A percentile compares a stretch with the other conserved stretches of the same genome.
Evolutionary conservation across 1,139 yeast species (phyloP).

Genomic region (Yamadazyma atmosphaerica): DNA sequence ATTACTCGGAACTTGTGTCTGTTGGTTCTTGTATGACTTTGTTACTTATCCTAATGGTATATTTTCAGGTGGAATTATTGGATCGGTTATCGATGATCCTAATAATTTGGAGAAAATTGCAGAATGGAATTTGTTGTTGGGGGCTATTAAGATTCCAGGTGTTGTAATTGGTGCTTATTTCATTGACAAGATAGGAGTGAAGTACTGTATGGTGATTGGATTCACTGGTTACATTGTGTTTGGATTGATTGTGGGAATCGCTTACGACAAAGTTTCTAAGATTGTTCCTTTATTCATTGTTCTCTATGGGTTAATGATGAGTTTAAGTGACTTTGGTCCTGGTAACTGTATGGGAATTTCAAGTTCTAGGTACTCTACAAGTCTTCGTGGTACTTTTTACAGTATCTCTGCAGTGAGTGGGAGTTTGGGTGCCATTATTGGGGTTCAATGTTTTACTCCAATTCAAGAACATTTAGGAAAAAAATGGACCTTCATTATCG

Average conservation of each 20-base stretch:
- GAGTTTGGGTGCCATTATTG: slow-evolving; percentile 50
- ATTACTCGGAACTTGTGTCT: slow-evolving; percentile 42
- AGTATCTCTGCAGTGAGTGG: slow-evolving; percentile 52
- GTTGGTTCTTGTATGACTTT: slow-evolving; percentile 56
- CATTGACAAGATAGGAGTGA: slow-evolving; percentile 45
- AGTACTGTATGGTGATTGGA: slow-evolving; percentile 47
- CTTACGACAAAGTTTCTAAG: slow-evolving; percentile 38
- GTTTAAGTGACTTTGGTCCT: slow-evolving; percentile 70
- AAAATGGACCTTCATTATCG: slow-evolving; percentile 52
- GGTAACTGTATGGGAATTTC: slow-evolving; percentile 73
- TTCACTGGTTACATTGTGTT: slow-evolving; percentile 48
- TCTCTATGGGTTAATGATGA: slow-evolving; percentile 49
- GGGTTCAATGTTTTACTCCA: slow-evolving; percentile 46
- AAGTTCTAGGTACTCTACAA: slow-evolving; percentile 74
- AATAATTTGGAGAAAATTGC: slow-evolving; percentile 40
- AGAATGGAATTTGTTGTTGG: slow-evolving; percentile 50
- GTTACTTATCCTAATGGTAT: slow-evolving; percentile 55
- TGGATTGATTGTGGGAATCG: slow-evolving; percentile 50
- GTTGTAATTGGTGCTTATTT: slow-evolving; percentile 44
- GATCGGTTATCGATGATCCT: slow-evolving; percentile 31
- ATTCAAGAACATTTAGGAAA: slow-evolving; percentile 35
- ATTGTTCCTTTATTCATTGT: slow-evolving; percentile 46
- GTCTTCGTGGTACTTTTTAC: slow-evolving; percentile 67
- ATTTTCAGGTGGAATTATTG: slow-evolving; percentile 47
- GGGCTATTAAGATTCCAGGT: slow-evolving; percentile 48